These are phyloP conservation scores for Eucalyptus sp. DNA, from an alignment of 345 rosid species.

Conservation along the genomic window DNA sequence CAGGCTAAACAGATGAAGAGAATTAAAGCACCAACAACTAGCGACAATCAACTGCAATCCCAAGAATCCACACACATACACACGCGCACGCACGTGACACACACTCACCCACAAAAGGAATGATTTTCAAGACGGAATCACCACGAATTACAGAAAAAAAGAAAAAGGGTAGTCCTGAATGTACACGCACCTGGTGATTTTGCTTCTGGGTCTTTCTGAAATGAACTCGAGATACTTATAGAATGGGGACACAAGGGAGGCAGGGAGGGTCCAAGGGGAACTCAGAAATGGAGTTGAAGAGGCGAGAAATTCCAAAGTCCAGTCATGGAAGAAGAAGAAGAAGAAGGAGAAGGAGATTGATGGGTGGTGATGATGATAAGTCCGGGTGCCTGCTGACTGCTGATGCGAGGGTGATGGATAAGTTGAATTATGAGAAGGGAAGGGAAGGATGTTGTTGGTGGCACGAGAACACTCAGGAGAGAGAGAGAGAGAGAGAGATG, in stretches of 20 bases:
- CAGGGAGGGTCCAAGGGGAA: neutral
- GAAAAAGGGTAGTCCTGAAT: neutral
- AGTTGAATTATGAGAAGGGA: neutral
- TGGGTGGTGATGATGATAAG: neutral
- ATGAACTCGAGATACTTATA: neutral
- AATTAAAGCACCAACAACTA: neutral
- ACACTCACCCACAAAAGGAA: neutral
- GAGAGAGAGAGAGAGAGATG: neutral
- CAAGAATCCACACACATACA: neutral
- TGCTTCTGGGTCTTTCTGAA: neutral
- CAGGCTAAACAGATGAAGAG: neutral
- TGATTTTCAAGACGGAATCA: neutral
- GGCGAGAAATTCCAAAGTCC: neutral
- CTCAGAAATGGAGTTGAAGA: neutral
- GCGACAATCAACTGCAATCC: neutral
- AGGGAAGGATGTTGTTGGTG: neutral
- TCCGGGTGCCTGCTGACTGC: neutral
- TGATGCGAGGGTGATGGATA: neutral
- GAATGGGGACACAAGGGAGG: neutral
- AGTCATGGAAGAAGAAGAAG: neutral
- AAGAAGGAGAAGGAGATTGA: neutral
- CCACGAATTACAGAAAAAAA: neutral
- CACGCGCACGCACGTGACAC: neutral
- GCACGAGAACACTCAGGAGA: neutral
- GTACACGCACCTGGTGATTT: neutral